Evolutionary conservation across 495 filamentous ascomycete genomes (phyloP), one percentile per base, ranked within the genome.

Genomic region (Hypomontagnella submonticulosa): DNA sequence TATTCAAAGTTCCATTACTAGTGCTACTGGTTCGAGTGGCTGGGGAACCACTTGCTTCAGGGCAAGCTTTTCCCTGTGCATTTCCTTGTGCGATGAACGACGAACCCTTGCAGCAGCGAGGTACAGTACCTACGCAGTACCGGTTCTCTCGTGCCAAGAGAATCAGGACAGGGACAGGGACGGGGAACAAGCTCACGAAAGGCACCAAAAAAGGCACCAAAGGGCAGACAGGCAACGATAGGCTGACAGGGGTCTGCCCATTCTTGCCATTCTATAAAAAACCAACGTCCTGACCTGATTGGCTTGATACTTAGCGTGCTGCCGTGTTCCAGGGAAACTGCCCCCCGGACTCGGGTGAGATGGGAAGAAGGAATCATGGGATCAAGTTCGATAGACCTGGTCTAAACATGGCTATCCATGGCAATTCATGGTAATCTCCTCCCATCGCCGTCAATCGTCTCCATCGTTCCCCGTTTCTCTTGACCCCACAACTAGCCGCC

Each of bases 311-410:
- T 48, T 61, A 51, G 52, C 53, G 57, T 57, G 36, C 33, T 42
- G 47, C 53, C 53, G 42, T 57, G 27, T 61, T 67, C 40, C 43
- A 64, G 50, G 43, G 50, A 52, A 55, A 33, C 42, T 27, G 16
- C 16, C n/a, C 23, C 32, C 57, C 51, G 34, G 63, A 68, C 38
- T 63, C 48, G 54, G 49, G 59, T 63, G 46, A 55, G 34, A 54
- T 46, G 56, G 55, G 38, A 60, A 43, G 44, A 56, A 57, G 58
- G 54, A 57, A 62, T 67, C 64, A 67, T 67, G 64, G 52, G 64
- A 67, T 67, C 64, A 67, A 58, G 11, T 16, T 58, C 3, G 23
- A 27, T 27, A 27, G 23, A 27, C 23, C 23, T 27, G 23, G 23
- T 27, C 23, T 27, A 27, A 27, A 27, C 23, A 27, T 27, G 23